Percentiles rank a stretch among this genome's conserved stretches.
phyloP scores from a whole-genome alignment of 495 filamentous ascomycete genomes.

The Tuber umbilicatum region DNA sequence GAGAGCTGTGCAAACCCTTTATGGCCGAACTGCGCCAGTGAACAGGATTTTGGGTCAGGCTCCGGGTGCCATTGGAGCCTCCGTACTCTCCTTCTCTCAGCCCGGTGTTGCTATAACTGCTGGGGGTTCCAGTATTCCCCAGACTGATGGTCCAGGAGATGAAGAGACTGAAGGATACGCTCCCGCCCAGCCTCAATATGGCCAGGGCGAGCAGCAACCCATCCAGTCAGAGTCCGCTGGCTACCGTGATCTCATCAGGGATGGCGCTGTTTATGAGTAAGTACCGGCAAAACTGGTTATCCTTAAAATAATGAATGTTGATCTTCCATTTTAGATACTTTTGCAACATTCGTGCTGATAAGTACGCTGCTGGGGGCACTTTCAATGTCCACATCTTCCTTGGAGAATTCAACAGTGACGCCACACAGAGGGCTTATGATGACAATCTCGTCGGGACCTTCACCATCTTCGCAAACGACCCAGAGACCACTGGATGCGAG shows the following conservation, averaged over 20 bases:
- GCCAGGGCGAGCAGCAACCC: constrained; percentile 7
- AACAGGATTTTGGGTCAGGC: constrained; percentile 22
- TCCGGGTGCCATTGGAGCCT: constrained; percentile 8
- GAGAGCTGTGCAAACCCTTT: constrained; percentile 43
- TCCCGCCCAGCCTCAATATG: constrained; percentile 8
- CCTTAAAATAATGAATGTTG: not conserved
- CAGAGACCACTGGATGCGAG: constrained; percentile 32
- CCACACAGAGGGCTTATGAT: constrained; percentile 14
- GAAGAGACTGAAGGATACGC: constrained; percentile 16
- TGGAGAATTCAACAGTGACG: constrained; percentile 28
- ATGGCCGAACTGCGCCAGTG: constrained; percentile 34
- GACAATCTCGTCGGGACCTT: constrained; percentile 41
- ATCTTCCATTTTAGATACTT: constrained; percentile 34
- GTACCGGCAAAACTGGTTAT: not conserved
- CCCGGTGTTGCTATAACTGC: not conserved
- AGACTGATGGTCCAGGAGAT: constrained; percentile 27
- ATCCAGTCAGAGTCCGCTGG: not conserved
- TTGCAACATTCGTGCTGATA: constrained; percentile 40
- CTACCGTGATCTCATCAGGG: constrained; percentile 15
- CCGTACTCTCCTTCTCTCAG: not conserved
- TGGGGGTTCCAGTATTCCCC: constrained; percentile 17
- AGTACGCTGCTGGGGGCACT: constrained; percentile 37
- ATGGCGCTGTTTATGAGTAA: constrained; percentile 30
- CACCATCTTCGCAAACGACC: constrained; percentile 35
- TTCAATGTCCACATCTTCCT: constrained; percentile 43